These are phyloP conservation scores for Tuber calosporum DNA, from an alignment of 495 filamentous ascomycete species.

Conservation along the genomic window DNA sequence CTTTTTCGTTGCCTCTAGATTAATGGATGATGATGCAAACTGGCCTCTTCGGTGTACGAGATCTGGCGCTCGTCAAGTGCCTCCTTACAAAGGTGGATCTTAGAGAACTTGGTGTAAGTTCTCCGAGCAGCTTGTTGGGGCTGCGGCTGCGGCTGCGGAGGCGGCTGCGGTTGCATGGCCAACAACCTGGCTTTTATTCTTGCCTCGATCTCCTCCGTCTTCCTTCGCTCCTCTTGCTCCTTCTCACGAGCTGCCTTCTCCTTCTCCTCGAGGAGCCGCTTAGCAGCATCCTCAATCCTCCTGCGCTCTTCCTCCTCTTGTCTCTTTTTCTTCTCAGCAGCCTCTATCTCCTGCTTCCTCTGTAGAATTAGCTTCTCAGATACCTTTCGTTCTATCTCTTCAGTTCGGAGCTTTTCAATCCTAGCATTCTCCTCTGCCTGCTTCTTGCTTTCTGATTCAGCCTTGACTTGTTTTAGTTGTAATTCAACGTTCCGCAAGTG, in stretches of 20 bases:
- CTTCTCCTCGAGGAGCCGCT: constrained; percentile 45
- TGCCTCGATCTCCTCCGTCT: constrained; percentile 16
- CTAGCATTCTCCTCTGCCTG: constrained; percentile 19
- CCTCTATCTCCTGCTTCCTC: constrained; percentile 23
- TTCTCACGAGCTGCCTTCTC: constrained; percentile 31
- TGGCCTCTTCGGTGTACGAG: constrained; percentile 40
- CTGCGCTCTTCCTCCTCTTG: constrained; percentile 48
- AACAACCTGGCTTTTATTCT: constrained; percentile 2
- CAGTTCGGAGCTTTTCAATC: constrained; percentile 27
- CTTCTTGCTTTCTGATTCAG: constrained; percentile 25
- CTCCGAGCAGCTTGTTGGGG: constrained; percentile 12
- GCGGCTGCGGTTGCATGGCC: constrained; percentile 13
- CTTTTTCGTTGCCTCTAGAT: neutral
- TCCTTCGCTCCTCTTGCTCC: constrained; percentile 10
- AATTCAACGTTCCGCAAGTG: constrained; percentile 28
- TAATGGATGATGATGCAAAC: constrained; percentile 6
- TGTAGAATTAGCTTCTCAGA: constrained; percentile 20
- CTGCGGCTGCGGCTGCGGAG: constrained; percentile 20
- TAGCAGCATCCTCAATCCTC: constrained; percentile 44
- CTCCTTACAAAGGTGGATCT: constrained; percentile 40
- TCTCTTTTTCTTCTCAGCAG: constrained; percentile 43
- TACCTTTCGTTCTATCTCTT: constrained; percentile 38
- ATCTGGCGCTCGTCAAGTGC: constrained; percentile 40
- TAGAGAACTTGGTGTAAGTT: constrained; percentile 41
- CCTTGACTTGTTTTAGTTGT: constrained; percentile 32